These are phyloP conservation scores for Pseudogymnoascus sp. DNA, from an alignment of 2,329 filamentous ascomycete genomes.

Conservation along the genomic window DNA sequence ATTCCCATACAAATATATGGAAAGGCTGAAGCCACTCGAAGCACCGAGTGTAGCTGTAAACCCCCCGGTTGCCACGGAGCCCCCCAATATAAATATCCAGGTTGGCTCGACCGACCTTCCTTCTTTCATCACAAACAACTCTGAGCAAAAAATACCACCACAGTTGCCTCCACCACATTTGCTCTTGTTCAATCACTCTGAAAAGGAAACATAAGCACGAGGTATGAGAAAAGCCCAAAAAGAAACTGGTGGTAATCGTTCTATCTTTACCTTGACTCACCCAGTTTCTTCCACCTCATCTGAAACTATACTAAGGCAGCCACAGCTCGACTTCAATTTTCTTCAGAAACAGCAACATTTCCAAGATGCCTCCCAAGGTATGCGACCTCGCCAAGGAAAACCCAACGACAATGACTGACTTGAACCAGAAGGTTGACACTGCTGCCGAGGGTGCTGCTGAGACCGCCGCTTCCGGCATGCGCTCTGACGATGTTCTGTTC, in stretches of 20 bases:
- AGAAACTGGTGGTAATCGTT: neutral
- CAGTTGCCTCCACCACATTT: neutral
- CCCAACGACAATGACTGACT: neutral
- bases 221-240: neutral
- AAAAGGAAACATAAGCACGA: neutral
- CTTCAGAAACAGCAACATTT: neutral
- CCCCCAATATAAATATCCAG: neutral
- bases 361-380: neutral
- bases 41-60: too few species aligned
- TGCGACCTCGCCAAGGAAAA: neutral
- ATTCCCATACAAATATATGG: neutral
- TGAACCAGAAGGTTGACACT: neutral
- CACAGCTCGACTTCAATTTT: neutral
- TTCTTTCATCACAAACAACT: neutral
- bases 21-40: neutral
- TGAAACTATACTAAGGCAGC: neutral
- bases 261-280: neutral
- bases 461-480: slow-evolving; percentile 12
- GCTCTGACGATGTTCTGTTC: slow-evolving; percentile 18
- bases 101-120: neutral
- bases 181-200: neutral
- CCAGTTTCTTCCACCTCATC: neutral
- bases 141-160: neutral
- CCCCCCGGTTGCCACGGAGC: neutral
- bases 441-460: neutral